Conservation (phyloP, 1,139 yeast genomes). For the Diutina mesorugosa region DNA sequence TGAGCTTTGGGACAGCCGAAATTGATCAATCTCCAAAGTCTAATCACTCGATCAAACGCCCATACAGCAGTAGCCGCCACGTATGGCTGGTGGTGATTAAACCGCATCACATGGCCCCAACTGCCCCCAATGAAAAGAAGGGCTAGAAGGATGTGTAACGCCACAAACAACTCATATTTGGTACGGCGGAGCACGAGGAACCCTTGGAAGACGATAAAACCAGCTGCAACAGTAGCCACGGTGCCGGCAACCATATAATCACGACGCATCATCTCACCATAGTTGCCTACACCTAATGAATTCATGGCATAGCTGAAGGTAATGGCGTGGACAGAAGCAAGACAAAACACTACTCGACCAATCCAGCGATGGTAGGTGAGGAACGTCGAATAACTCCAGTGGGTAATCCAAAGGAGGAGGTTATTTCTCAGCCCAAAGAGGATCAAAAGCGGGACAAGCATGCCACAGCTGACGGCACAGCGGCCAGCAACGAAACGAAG, state of each 20-base stretch:
- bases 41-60: neutral
- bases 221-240: neutral
- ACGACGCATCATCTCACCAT: neutral
- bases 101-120: slow-evolving; percentile 39
- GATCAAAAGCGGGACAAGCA: neutral
- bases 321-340: neutral
- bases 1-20: neutral
- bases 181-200: slow-evolving; percentile 35
- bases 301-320: neutral
- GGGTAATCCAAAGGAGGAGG: slow-evolving; percentile 1
- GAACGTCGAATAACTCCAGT: neutral
- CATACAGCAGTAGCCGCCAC: neutral
- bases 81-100: neutral
- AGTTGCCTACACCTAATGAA: neutral
- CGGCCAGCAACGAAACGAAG: slow-evolving; percentile 1
- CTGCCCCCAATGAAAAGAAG: slow-evolving; percentile 41
- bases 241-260: slow-evolving; percentile 2
- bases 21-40: neutral
- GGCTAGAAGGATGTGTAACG: slow-evolving; percentile 46
- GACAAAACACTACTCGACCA: neutral
- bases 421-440: neutral
- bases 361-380: neutral
- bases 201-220: neutral
- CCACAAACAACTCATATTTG: slow-evolving; percentile 53
- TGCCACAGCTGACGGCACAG: neutral